A percentile compares a stretch with the other conserved stretches of the same genome.
phyloP scores from a whole-genome alignment of 202 grass and related monocot genomes.

The Setaria italica region DNA sequence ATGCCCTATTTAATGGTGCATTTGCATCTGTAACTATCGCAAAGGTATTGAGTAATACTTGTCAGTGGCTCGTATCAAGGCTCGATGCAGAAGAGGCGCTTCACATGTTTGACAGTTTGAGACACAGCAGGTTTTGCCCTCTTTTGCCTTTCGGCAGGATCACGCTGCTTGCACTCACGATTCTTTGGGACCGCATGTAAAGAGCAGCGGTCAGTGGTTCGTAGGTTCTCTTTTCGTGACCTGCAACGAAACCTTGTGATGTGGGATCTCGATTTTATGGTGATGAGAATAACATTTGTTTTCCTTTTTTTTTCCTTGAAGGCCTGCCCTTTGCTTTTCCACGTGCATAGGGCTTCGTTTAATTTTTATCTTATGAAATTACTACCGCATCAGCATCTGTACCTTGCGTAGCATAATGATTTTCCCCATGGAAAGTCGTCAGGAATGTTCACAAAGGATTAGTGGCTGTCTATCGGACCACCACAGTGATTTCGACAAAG shows the following conservation, averaged over 20 bases:
- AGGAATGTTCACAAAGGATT: neutral
- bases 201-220: neutral
- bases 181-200: slow-evolving; percentile 1
- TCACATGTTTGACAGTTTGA: neutral
- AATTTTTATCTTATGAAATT: neutral
- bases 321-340: slow-evolving; percentile 5
- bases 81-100: neutral
- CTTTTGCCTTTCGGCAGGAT: slow-evolving; percentile 17
- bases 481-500: neutral
- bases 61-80: neutral
- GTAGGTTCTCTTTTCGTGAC: slow-evolving; percentile 3
- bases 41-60: neutral
- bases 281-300: neutral
- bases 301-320: neutral
- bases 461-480: slow-evolving; percentile 1
- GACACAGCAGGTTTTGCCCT: neutral
- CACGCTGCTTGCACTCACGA: neutral
- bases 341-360: neutral
- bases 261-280: neutral
- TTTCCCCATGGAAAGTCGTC: neutral
- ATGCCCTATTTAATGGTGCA: neutral
- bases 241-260: neutral
- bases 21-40: neutral
- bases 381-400: neutral
- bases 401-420: neutral